Evolutionary conservation across 2,329 filamentous ascomycete genomes (phyloP).

Genomic region (Samsoniella hepiali): DNA sequence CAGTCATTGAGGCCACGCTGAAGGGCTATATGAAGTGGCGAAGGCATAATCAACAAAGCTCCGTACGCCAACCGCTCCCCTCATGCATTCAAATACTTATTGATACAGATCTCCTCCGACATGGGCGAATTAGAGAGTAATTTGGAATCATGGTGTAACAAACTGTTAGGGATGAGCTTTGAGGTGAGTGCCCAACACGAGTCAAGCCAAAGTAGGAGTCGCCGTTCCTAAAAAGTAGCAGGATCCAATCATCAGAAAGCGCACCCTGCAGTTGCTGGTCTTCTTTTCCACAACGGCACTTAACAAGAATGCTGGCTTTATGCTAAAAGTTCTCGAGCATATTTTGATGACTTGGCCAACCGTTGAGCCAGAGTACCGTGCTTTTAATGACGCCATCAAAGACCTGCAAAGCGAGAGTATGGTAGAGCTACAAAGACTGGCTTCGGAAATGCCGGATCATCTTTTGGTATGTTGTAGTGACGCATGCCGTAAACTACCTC

Average conservation of each 20-base stretch:
- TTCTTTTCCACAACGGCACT: slow-evolving; percentile 80
- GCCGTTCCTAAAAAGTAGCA: slow-evolving; percentile 29
- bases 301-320: slow-evolving; percentile 73
- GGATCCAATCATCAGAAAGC: slow-evolving; percentile 80
- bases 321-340: slow-evolving; percentile 86
- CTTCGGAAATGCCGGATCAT: slow-evolving; percentile 86
- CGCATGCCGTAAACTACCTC: background rate
- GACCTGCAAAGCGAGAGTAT: slow-evolving; percentile 83
- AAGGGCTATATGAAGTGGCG: slow-evolving; percentile 87
- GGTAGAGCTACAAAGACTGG: slow-evolving; percentile 82
- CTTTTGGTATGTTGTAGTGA: slow-evolving; percentile 57
- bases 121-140: slow-evolving; percentile 57
- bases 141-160: slow-evolving; percentile 69
- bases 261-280: slow-evolving; percentile 76
- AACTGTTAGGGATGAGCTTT: slow-evolving; percentile 66
- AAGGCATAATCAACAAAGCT: slow-evolving; percentile 28
- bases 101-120: slow-evolving; percentile 41
- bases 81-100: background rate
- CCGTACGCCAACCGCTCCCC: slow-evolving; percentile 26
- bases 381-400: slow-evolving; percentile 85
- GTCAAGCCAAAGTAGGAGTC: no score
- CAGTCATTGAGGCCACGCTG: slow-evolving; percentile 81
- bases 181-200: slow-evolving; percentile 44
- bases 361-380: slow-evolving; percentile 64
- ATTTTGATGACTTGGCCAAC: slow-evolving; percentile 80